Percentiles rank a stretch among this genome's conserved stretches.
phyloP scores from a whole-genome alignment of 208 protist species.

The Plasmodiophora brassicae region DNA sequence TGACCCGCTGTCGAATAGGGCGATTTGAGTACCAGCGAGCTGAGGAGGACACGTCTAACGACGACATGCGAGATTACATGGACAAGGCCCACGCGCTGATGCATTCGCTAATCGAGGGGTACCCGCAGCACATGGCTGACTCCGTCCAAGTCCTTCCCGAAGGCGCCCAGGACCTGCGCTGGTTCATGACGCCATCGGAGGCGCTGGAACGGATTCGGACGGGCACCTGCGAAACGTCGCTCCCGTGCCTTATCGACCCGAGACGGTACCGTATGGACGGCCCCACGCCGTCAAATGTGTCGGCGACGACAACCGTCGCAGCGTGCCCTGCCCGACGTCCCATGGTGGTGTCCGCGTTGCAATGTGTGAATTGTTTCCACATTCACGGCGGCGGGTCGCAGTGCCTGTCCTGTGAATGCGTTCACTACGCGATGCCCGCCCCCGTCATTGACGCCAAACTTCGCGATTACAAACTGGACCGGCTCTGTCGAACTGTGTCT shows the following conservation, averaged over 20 bases:
- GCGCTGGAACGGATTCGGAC: constrained; percentile 12
- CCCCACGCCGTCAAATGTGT: not conserved
- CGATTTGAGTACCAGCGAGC: not conserved
- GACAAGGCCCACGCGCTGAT: not conserved
- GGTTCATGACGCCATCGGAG: constrained; percentile 52
- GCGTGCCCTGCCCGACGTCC: too few relatives aligned
- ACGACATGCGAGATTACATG: not conserved
- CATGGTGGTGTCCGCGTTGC: too few relatives aligned
- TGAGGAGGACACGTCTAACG: too few relatives aligned
- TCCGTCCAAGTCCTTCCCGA: not conserved
- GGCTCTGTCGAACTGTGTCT: not conserved
- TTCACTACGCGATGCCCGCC: not conserved
- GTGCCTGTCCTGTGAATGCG: not conserved
- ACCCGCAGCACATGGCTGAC: not conserved
- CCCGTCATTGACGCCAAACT: not conserved
- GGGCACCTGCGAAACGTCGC: too few relatives aligned
- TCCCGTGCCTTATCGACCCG: not conserved
- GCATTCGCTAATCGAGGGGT: not conserved
- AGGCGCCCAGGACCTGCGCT: not conserved
- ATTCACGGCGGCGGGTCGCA: not conserved
- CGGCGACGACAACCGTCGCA: not conserved
- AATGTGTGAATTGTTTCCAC: constrained; percentile 4
- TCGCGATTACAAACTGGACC: not conserved
- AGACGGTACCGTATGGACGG: not conserved
- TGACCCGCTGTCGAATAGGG: too few relatives aligned